phyloP scores from a whole-genome alignment of 2,329 filamentous ascomycete species.

The Diplodia intermedia region DNA sequence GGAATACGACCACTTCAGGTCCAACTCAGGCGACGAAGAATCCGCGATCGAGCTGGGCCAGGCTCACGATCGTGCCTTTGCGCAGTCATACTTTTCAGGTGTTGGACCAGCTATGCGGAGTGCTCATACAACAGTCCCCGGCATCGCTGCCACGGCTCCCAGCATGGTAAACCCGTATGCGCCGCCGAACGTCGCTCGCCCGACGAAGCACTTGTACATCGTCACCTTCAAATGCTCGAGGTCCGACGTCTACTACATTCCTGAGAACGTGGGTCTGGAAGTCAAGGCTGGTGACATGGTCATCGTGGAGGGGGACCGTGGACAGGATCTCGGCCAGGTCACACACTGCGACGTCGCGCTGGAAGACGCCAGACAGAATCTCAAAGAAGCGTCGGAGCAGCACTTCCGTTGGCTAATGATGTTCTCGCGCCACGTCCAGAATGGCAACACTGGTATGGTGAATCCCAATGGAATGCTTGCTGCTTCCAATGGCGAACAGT shows the following conservation, averaged over 20 bases:
- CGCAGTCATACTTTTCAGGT: conserved; percentile 48
- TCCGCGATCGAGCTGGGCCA: conserved; percentile 31
- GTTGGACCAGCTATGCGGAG: conserved; percentile 46
- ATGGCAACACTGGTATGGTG: conserved; percentile 42
- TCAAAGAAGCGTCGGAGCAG: conserved; percentile 90
- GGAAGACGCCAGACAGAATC: conserved; percentile 84
- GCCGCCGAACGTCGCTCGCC: conserved; percentile 43
- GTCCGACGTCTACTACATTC: conserved; percentile 95
- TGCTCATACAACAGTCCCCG: conserved; percentile 46
- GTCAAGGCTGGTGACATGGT: conserved; percentile 93
- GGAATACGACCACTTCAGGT: conserved; percentile 31
- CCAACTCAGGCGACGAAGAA: conserved; percentile 31
- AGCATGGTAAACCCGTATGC: conserved; percentile 43
- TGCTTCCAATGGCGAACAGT: conserved; percentile 67
- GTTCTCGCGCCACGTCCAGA: conserved; percentile 71
- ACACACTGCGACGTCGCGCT: conserved; percentile 86
- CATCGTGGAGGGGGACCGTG: conserved; percentile 96
- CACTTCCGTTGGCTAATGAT: conserved; percentile 99
- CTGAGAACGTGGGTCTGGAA: conserved; percentile 90
- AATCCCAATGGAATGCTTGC: conserved; percentile 68
- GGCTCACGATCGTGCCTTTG: conserved; percentile 32
- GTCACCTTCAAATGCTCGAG: conserved; percentile 96
- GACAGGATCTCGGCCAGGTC: conserved; percentile 93
- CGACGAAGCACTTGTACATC: conserved; percentile 68
- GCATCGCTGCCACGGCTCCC: conserved; percentile 28